phyloP scores from a whole-genome alignment of 2,329 filamentous ascomycete genomes.

The Bipolaris victoriae region DNA sequence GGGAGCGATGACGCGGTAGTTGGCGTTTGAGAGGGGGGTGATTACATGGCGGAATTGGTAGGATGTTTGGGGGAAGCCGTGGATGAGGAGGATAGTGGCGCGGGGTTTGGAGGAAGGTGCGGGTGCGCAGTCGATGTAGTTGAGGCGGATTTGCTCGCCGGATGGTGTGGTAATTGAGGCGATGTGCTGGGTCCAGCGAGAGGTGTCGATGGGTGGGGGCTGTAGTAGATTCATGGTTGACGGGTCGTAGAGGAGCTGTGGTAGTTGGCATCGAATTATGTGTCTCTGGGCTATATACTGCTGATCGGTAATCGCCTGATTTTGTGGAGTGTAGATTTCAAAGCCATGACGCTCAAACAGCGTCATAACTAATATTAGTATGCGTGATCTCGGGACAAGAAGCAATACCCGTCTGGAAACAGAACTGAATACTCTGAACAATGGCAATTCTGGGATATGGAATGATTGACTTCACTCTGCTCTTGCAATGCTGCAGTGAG shows the following conservation, averaged over 20 bases:
- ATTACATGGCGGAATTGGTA: constrained; percentile 50
- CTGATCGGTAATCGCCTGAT: neutral
- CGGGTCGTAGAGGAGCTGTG: neutral
- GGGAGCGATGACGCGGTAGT: constrained; percentile 51
- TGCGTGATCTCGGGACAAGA: neutral
- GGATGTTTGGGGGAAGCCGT: constrained; percentile 57
- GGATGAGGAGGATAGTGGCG: constrained; percentile 50
- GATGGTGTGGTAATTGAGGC: neutral
- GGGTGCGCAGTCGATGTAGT: neutral
- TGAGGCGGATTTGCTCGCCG: neutral
- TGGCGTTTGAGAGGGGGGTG: constrained; percentile 38
- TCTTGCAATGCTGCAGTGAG: neutral
- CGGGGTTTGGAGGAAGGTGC: neutral
- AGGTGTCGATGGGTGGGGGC: neutral
- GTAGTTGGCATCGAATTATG: too few species aligned
- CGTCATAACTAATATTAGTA: neutral
- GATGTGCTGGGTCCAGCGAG: constrained; percentile 2
- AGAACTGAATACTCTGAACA: neutral
- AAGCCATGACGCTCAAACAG: constrained; percentile 3
- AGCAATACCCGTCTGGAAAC: neutral
- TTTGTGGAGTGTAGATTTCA: neutral
- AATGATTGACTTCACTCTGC: neutral
- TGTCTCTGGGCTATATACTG: neutral
- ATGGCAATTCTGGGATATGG: too few species aligned
- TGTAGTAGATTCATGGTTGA: neutral